Evolutionary conservation across 768 basidiomycete species (phyloP).

Genomic region (Podaxis pistillaris): DNA sequence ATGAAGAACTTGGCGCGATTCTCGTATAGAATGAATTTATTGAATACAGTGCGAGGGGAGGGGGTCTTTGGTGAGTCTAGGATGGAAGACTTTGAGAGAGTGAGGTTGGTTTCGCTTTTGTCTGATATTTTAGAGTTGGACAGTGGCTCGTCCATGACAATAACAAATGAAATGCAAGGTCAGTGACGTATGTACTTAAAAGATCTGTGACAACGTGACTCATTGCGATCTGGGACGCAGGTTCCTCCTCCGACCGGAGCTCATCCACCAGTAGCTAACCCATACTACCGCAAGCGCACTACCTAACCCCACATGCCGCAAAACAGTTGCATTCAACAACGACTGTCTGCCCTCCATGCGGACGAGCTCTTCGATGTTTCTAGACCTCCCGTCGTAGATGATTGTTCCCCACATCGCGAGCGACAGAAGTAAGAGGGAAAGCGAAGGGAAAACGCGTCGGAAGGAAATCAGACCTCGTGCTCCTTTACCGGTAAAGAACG

Average conservation of each 20-base stretch:
- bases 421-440: background rate
- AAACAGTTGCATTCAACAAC: slow-evolving; percentile 7
- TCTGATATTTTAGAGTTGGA: slow-evolving; percentile 13
- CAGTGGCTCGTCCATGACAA: slow-evolving; percentile 8
- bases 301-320: slow-evolving; percentile 14
- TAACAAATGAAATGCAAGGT: no score
- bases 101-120: slow-evolving; percentile 1
- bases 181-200: slow-evolving; percentile 1
- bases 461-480: background rate
- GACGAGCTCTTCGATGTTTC: background rate
- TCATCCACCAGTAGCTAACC: slow-evolving; percentile 17
- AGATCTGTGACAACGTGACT: background rate
- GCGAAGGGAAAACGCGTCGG: slow-evolving; percentile 5
- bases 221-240: background rate
- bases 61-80: background rate
- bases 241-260: slow-evolving; percentile 3
- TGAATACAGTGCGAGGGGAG: slow-evolving; percentile 38
- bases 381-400: background rate
- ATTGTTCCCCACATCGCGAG: background rate
- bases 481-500: slow-evolving; percentile 39
- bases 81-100: background rate
- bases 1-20: slow-evolving; percentile 89
- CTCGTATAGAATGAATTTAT: slow-evolving; percentile 93
- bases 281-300: slow-evolving; percentile 14
- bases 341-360: background rate